A percentile compares a stretch with the other conserved stretches of the same genome.
These are phyloP conservation scores for Eucalyptus erythrocorys DNA, from an alignment of 345 rosid species.

Conservation along the genomic window DNA sequence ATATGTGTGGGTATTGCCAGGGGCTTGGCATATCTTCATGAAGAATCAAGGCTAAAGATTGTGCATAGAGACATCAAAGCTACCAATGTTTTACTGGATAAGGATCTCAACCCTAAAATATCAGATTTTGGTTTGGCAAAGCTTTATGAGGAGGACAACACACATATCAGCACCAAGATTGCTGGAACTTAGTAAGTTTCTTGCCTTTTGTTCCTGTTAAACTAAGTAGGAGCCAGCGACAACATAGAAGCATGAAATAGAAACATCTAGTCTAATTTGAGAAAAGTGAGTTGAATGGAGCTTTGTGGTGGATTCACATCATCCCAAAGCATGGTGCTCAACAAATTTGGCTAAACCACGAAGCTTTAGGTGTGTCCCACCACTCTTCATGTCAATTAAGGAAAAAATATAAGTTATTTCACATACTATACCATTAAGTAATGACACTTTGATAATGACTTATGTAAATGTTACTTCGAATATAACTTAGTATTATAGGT, in stretches of 20 bases:
- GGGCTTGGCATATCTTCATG: constrained; percentile 1
- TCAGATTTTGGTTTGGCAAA: neutral
- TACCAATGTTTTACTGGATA: neutral
- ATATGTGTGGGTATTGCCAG: neutral
- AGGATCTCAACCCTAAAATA: neutral
- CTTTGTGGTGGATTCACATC: neutral
- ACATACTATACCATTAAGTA: too few relatives aligned
- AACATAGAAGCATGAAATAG: neutral
- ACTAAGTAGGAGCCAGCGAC: neutral
- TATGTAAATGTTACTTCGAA: too few relatives aligned
- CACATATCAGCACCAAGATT: neutral
- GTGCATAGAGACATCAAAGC: neutral
- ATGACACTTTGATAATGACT: too few relatives aligned
- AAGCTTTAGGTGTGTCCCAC: neutral
- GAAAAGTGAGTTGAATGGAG: neutral
- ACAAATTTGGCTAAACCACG: neutral
- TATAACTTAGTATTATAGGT: too few relatives aligned
- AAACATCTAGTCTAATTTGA: neutral
- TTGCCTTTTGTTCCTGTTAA: neutral
- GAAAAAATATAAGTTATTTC: too few relatives aligned
- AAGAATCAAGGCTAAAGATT: neutral
- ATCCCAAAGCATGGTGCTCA: neutral
- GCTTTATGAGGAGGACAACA: neutral
- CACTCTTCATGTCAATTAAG: neutral
- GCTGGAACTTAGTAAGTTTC: neutral